Conservation (phyloP, 2,329 filamentous ascomycete species). For the Calonectria pteridis region DNA sequence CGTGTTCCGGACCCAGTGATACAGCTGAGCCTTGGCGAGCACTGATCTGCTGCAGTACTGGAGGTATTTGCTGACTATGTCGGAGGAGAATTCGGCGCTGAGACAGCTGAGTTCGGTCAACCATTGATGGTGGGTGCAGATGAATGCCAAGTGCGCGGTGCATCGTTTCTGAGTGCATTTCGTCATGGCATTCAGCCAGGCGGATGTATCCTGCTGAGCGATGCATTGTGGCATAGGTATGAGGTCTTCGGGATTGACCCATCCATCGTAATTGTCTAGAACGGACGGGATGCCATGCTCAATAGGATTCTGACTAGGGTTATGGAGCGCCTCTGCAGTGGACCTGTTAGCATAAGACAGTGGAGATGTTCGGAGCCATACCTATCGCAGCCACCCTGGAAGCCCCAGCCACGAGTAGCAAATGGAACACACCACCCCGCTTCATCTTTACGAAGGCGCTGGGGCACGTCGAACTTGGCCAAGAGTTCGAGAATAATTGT, state of each 20-base stretch:
- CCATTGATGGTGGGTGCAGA: constrained; percentile 34
- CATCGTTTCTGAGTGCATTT: constrained; percentile 28
- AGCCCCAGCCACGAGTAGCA: not conserved
- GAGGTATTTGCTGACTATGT: constrained; percentile 1
- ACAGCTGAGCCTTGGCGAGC: constrained; percentile 30
- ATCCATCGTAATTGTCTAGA: constrained; percentile 9
- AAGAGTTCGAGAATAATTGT: not conserved
- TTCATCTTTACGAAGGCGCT: not conserved
- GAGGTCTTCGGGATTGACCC: constrained; percentile 33
- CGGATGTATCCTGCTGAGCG: constrained; percentile 23
- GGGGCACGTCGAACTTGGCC: not conserved
- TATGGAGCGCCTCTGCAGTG: not conserved
- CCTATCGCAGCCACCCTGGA: constrained; percentile 1
- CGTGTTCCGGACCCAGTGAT: constrained; percentile 11
- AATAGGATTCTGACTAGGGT: not conserved
- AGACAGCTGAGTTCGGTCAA: constrained; percentile 33
- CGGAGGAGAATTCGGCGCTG: constrained; percentile 22
- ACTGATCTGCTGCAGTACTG: constrained; percentile 31
- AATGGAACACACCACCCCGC: not conserved
- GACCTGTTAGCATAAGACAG: not conserved
- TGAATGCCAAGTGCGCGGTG: constrained; percentile 25
- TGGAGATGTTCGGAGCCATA: not conserved
- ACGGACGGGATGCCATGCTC: not conserved
- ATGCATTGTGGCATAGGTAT: constrained; percentile 34
- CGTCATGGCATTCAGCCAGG: constrained; percentile 31